Evolutionary conservation across 768 basidiomycete species (phyloP), one percentile per base, ranked within the genome.

Genomic region (Crepidotus variabilis): DNA sequence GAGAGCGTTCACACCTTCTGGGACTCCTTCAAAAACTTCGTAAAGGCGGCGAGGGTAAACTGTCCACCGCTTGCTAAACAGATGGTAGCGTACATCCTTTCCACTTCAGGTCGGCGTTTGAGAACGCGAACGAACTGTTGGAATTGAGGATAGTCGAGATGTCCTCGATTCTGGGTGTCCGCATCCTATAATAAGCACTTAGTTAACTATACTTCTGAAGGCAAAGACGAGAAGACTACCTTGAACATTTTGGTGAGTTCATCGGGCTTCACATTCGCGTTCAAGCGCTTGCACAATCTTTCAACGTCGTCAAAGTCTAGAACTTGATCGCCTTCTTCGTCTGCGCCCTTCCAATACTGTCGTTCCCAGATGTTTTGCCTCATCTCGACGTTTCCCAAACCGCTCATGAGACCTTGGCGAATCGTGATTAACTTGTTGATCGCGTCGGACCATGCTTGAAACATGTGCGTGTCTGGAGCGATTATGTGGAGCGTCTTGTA

Each of bases 401-500:
- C 88, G 9, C 76, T 78, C 83, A 87, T 87, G 32, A 92, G 78
- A 46, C 85, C 84, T 61, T 82, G 82, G 23, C 90, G 80, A 45
- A 88, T 77, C 2, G 82, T 76, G 57, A 85, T 77, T 18, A 94
- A 73, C 52, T 83, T 81, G 46, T 78, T 77, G 9, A 95, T 70
- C 0, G 90, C 84, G 24, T 74, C 68, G 48, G 86, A 80, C 63
- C 87, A 79, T 50, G 86, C 80, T 14, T 72, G 59, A 54, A 78
- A 76, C 1, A 67, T 63, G 2, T 78, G 71, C 24, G 72, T 69
- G 0, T 85, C 84, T 2, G 85, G 78, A 2, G 94, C 88, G 53
- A 95, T 79, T 58, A 95, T 78, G 65, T 97, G 93, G 22, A 94
- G 79, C 0, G 89, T 89, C 74, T 95, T 95, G 78, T 91, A 92